Evolutionary conservation across 2,329 filamentous ascomycete species (phyloP), one percentile per base, ranked within the genome.

Genomic region (Emergomyces africanus): DNA sequence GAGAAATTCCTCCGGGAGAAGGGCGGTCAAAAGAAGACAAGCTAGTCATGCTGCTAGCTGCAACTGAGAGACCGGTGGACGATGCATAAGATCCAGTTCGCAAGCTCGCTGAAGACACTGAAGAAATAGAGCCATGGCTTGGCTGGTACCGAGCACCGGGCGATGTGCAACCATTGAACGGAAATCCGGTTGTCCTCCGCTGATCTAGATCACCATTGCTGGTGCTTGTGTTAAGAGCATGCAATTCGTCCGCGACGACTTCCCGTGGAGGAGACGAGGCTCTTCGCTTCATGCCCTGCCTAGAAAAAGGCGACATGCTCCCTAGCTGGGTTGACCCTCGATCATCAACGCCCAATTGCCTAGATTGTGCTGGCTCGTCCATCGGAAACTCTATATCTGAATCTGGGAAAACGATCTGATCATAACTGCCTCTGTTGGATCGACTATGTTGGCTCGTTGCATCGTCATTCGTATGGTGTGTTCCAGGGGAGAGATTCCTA

Each of bases 181-280:
- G 82, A 62, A 83, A 79, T 54, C 70, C 71, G 39, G 77, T 71
- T 14, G 80, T 79, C 59, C 80, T 77, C 59, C 81, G 75, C 63
- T 81, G 80, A 59, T 78, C 79, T 54, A 81, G 66, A 65, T 83
- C 81, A n/a, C 74, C 72, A 59, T 75, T 77, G 64, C 74, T 73
- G 18, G 69, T 71, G 51, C 61, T 61, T 23, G 70, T 60, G 57
- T 71, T 71, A 59, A 74, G 62, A 10, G 66, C 61, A 57, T 71
- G 67, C 42, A 69, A 70, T 58, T 74, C 70, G 42, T 74, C 72
- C 25, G 62, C 61, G 42, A 70, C 66, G 35, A 69, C 77, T 65
- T 85, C 83, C 59, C 79, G 77, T 44, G 83, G 83, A 23, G 84
- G 82, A 58, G 82, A 85, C 15, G 82, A 84, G 61, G 84, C 84